phyloP scores from a whole-genome alignment of 2,329 filamentous ascomycete genomes.

The Fonsecaea nubica region DNA sequence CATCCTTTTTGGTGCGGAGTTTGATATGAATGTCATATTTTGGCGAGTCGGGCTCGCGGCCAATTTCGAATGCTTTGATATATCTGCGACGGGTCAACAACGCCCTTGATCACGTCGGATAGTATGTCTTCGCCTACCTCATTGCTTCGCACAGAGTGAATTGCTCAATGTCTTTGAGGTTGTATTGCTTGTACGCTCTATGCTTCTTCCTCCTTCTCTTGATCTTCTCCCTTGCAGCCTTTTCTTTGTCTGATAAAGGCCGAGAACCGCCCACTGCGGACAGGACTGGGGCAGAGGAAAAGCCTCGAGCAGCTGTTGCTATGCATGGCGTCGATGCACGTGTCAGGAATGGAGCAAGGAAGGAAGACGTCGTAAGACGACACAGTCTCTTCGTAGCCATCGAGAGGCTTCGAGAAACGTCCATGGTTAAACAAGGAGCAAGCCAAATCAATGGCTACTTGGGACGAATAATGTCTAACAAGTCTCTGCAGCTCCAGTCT shows the following conservation, averaged over 20 bases:
- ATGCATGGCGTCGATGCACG: conserved; percentile 15
- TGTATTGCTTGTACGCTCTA: conserved; percentile 68
- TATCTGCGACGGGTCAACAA: conserved; percentile 64
- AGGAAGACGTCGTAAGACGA: conserved; percentile 32
- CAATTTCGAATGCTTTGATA: conserved; percentile 90
- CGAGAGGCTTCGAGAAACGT: conserved; percentile 26
- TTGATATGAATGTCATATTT: conserved; percentile 93
- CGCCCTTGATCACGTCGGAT: not conserved
- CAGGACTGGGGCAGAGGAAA: conserved; percentile 42
- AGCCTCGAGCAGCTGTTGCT: conserved; percentile 26
- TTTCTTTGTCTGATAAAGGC: conserved; percentile 45
- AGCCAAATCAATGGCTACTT: conserved; percentile 1
- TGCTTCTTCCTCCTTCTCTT: conserved; percentile 69
- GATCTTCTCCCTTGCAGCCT: conserved; percentile 64
- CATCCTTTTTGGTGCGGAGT: conserved; percentile 82
- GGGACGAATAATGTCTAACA: not conserved
- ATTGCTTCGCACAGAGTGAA: conserved; percentile 91
- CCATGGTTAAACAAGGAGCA: conserved; percentile 18
- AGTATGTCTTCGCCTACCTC: conserved; percentile 60
- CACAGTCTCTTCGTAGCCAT: conserved; percentile 29
- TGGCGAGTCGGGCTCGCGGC: conserved; percentile 70
- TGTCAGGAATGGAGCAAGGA: conserved; percentile 29
- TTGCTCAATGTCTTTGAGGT: conserved; percentile 70
- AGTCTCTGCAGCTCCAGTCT: conserved; percentile 11
- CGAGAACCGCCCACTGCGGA: conserved; percentile 42